phyloP scores from a whole-genome alignment of 345 rosid genomes.

The Brassica juncea region DNA sequence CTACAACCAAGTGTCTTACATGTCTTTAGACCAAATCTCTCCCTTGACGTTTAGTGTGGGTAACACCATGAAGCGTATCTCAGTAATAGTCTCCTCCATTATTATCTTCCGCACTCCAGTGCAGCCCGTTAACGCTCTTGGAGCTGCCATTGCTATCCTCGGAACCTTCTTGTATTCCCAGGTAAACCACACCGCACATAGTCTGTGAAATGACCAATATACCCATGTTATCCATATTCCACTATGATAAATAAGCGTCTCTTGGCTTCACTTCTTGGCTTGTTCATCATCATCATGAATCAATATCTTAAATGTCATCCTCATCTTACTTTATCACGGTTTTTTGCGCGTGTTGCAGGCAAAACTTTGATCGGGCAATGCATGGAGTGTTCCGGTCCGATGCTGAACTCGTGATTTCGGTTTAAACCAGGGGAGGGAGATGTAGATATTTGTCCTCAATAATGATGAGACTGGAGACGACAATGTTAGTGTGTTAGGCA shows the following conservation, averaged over 20 bases:
- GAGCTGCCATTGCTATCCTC: conserved; percentile 92
- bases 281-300: background rate
- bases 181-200: conserved; percentile 46
- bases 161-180: conserved; percentile 98
- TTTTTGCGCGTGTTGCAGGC: conserved; percentile 25
- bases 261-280: conserved; percentile 2
- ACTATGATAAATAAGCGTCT: conserved; percentile 9
- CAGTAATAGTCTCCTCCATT: conserved; percentile 93
- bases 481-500: conserved; percentile 28
- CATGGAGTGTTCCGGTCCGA: conserved; percentile 6
- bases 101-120: conserved; percentile 95
- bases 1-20: conserved; percentile 96
- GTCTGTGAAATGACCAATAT: conserved; percentile 7
- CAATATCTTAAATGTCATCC: background rate
- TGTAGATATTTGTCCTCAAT: conserved; percentile 42
- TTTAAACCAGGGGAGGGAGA: conserved; percentile 4
- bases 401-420: conserved; percentile 22
- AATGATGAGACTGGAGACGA: conserved; percentile 27
- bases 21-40: conserved; percentile 91
- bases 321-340: conserved; percentile 1
- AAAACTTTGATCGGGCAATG: conserved; percentile 26
- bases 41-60: conserved; percentile 97
- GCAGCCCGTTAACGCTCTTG: conserved; percentile 86
- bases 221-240: conserved; percentile 15
- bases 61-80: conserved; percentile 96